phyloP scores from a whole-genome alignment of 106 monocot genomes.

The Dioscorea dumetorum region DNA sequence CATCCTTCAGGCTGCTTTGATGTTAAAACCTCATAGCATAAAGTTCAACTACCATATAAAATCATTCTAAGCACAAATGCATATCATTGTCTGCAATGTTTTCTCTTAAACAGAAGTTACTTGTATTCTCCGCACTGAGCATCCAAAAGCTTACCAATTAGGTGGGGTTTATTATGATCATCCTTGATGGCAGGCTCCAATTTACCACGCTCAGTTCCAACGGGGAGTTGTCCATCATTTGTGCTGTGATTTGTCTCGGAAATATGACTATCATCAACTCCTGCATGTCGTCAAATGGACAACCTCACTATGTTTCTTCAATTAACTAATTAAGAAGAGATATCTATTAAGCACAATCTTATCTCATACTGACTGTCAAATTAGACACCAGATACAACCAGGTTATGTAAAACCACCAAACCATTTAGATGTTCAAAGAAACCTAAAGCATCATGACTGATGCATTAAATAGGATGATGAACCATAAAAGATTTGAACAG shows the following conservation, averaged over 20 bases:
- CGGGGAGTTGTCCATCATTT: constrained; percentile 9
- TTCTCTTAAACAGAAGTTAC: not conserved
- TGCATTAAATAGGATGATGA: too few species aligned
- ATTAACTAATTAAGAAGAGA: too few species aligned
- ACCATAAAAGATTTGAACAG: too few species aligned
- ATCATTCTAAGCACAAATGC: not conserved
- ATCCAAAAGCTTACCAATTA: not conserved
- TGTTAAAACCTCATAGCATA: not conserved
- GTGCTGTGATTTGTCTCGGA: constrained; percentile 1
- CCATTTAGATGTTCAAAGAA: too few species aligned
- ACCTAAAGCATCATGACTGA: too few species aligned
- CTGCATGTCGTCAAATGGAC: constrained; percentile 1
- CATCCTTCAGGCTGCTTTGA: not conserved
- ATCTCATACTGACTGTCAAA: too few species aligned
- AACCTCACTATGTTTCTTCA: too few species aligned
- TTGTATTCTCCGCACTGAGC: not conserved
- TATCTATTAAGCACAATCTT: too few species aligned
- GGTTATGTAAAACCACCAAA: too few species aligned
- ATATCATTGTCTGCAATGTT: not conserved
- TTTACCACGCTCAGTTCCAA: constrained; percentile 13
- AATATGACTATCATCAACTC: not conserved
- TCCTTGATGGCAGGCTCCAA: constrained; percentile 13
- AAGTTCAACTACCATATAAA: not conserved
- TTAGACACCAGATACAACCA: too few species aligned
- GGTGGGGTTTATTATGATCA: not conserved